Base-by-base conservation (phyloP, 495 filamentous ascomycete species). In the Neurospora africana region DNA sequence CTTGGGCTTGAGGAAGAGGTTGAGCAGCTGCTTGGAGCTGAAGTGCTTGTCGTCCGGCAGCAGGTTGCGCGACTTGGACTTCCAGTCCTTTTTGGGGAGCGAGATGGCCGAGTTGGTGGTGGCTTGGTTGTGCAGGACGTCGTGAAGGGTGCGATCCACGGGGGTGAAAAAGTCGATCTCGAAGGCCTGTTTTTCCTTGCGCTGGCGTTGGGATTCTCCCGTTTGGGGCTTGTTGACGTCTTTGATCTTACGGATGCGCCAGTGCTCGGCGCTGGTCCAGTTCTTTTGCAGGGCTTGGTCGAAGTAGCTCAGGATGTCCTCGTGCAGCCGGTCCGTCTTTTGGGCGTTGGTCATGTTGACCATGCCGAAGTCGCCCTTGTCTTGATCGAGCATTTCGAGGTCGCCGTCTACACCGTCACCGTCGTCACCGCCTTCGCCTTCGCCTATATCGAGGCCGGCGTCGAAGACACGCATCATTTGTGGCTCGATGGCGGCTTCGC, bases 251-350 rank as follows among this genome's bases (percentile, higher is more conserved):
- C 92, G 87, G 76, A 99, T 98, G 75, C 94, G 89, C 95, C 95
- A 99, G 81, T 99, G 96, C 79, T 99, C 96, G 43, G 95, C 95
- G 68, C 93, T 96, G n/a, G 92, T 93, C 95, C 95, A 99, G 80
- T 97, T 98, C 86, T 96, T 97, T 76, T 92, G 89, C 35, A 97
- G 83, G 10, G 95, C 94, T 76, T 97, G 91, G 80, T 99, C 95
- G 78, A 99, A 99, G 82, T 98, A 99, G 76, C 91, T 91, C 21
- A 99, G 87, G 70, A 99, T 97, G 76, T 97, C 94, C 73, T 98
- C 93, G 76, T 95, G 92, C 68, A 91, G 86, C 72, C 86, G 84
- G 70, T 86, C 89, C 58, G 88, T 86, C 38, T 80, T 85, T 68
- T 83, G 81, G 21, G 84, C 80, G 75, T 91, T 89, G 27, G 87